Base-by-base conservation (phyloP, 345 rosid species). In the Moringa oleifera region DNA sequence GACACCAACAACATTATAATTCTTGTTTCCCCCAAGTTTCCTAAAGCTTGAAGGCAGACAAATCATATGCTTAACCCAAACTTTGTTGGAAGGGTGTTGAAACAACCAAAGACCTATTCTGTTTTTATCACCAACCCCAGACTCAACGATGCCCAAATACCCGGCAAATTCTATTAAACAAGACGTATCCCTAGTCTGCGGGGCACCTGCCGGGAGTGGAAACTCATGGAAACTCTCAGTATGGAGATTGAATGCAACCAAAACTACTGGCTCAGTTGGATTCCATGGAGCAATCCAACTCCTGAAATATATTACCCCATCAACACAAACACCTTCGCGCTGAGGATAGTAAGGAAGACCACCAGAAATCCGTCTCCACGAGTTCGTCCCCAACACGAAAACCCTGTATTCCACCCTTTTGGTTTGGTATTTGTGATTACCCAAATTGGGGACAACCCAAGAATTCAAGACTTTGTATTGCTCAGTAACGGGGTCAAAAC, bases 401-500 rank as follows among this genome's bases (percentile, higher is more conserved):
- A 68, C 69, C 45, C 66, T 63, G 16, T 63, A 68, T 19, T 54
- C 58, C 1, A 41, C 47, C 6, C 6, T n/a, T n/a, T n/a, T n/a
- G n/a, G n/a, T n/a, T n/a, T n/a, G n/a, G n/a, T n/a, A n/a, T n/a
- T n/a, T n/a, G n/a, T n/a, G n/a, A n/a, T n/a, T n/a, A n/a, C n/a
- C n/a, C n/a, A n/a, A n/a, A n/a, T n/a, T 61, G 8, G 56, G 37
- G 18, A 58, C 8, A 20, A 47, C 24, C 77, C 67, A 68, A 0
- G 67, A 41, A 20, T 68, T 69, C 64, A 74, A 61, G 4, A 65
- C 71, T 25, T 65, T 74, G 46, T 65, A 69, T n/a, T 20, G 12
- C 24, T 73, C 18, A 0, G 49, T 17, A 18, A 55, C 17, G 0
- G 70, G 73, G 45, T 69, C 68, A 19, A 61, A 69, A 15, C 68